Base-by-base conservation (phyloP, 768 basidiomycete genomes). In the Sistotremastrum niveocremeum region DNA sequence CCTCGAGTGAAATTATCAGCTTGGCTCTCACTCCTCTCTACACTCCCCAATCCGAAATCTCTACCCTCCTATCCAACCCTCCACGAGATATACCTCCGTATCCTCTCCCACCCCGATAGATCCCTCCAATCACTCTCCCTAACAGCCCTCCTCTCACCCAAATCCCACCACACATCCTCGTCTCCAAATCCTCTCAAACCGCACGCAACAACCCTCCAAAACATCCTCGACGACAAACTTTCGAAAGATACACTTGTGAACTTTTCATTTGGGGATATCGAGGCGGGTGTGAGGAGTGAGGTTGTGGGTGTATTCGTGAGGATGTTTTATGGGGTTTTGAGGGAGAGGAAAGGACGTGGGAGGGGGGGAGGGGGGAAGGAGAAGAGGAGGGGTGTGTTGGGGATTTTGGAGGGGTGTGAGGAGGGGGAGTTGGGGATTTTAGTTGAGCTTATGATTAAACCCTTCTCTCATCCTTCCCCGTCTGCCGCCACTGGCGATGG, bases 41-140 rank as follows among this genome's bases (percentile, higher is more conserved):
- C 91, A 58, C 86, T 99, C 59, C 66, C 67, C 54, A 98, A 97
- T 57, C 94, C 93, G n/a, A 94, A 88, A 63, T 86, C 89, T 0
- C 66, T 93, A 2, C 73, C 79, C 56, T 70, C 76, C 5, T 75
- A 85, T 0, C 72, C 81, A 6, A 69, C 70, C 0, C 69, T 98
- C 4, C 74, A 72, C 37, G 43, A 66, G 2, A 57, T 89, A 28
- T 94, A 91, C 62, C 69, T 71, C 9, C 64, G 73, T n/a, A 71
- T 87, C 20, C 72, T 98, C 28, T 81, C 90, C 4, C 81, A 90
- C 51, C 86, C 91, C 3, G 91, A 97, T 52, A 76, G 77, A 9
- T 55, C 74, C 3, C 65, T 97, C 2, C 94, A 95, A 63, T 69
- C 65, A 6, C 65, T 79, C 8, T 77, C 91, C 0, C 66, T 98